These are phyloP conservation scores for Mrakiaceae sp. DNA, from an alignment of 1,284 basidiomycete genomes.

Conservation along the genomic window DNA sequence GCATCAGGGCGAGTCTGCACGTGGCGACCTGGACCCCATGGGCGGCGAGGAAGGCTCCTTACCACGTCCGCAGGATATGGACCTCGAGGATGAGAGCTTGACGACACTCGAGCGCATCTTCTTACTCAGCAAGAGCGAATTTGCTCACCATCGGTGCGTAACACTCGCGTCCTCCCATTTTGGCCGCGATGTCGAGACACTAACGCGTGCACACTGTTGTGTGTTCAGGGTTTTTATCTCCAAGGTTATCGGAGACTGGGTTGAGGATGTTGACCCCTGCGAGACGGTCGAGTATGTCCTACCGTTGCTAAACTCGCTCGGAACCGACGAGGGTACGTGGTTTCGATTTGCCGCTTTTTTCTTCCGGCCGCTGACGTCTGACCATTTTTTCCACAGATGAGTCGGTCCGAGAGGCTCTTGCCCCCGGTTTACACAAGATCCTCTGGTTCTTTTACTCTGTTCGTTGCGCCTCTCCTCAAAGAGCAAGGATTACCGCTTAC, in stretches of 20 bases:
- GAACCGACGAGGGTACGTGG: conserved; percentile 67
- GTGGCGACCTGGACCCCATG: too few species aligned
- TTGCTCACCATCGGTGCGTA: conserved; percentile 56
- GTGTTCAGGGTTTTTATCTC: conserved; percentile 49
- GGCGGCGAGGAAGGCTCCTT: not conserved
- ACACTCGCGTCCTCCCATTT: too few species aligned
- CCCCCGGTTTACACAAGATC: conserved; percentile 65
- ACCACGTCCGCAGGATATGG: conserved; percentile 14
- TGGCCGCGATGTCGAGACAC: too few species aligned
- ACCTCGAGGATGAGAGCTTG: conserved; percentile 50
- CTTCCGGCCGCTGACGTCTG: not conserved
- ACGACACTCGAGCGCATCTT: conserved; percentile 86
- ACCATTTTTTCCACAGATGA: conserved; percentile 49
- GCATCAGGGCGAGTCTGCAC: not conserved
- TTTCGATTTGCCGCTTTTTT: conserved; percentile 17
- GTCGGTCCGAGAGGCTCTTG: conserved; percentile 79
- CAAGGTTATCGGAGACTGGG: conserved; percentile 59
- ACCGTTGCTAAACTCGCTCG: conserved; percentile 74
- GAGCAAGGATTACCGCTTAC: not conserved
- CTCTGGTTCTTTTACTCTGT: conserved; percentile 93
- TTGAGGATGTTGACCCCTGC: conserved; percentile 63
- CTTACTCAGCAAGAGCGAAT: conserved; percentile 76
- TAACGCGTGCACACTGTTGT: too few species aligned
- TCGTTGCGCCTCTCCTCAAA: conserved; percentile 20
- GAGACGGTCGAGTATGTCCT: conserved; percentile 92